Conservation (phyloP, 1,284 basidiomycete genomes). For the Austroboletus niveus region DNA sequence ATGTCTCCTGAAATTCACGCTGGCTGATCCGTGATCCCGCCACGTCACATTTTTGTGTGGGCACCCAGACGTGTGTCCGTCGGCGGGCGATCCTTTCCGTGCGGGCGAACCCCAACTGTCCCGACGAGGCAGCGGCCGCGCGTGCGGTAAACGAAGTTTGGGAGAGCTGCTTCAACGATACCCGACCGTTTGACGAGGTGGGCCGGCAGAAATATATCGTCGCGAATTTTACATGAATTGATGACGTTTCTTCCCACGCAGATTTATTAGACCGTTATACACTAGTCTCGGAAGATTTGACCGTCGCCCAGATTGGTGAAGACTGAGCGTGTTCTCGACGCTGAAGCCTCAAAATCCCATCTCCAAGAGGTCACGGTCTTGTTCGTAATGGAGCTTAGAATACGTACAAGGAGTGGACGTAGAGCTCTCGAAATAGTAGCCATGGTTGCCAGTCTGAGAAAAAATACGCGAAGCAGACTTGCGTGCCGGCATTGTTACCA, state of each 20-base stretch:
- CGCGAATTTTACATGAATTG: neutral
- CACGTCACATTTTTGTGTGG: slow-evolving; percentile 1
- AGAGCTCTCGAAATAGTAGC: slow-evolving; percentile 2
- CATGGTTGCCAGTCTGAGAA: slow-evolving; percentile 1
- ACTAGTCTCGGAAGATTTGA: neutral
- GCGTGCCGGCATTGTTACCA: slow-evolving; percentile 20
- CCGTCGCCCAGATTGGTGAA: neutral
- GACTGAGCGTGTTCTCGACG: neutral
- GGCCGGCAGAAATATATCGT: slow-evolving; percentile 9
- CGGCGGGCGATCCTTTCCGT: slow-evolving; percentile 86
- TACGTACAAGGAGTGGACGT: slow-evolving; percentile 15
- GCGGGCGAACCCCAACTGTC: slow-evolving; percentile 78
- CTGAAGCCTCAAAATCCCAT: neutral
- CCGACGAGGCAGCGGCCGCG: slow-evolving; percentile 65
- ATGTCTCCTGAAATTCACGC: slow-evolving; percentile 1
- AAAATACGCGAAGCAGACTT: slow-evolving; percentile 3
- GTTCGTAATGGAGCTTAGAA: neutral
- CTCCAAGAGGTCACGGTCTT: slow-evolving; percentile 1
- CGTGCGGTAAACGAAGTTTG: slow-evolving; percentile 83
- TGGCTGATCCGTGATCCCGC: slow-evolving; percentile 4
- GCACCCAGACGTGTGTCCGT: slow-evolving; percentile 78
- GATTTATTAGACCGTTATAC: slow-evolving; percentile 29
- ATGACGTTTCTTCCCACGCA: slow-evolving; percentile 21
- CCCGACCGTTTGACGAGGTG: slow-evolving; percentile 96
- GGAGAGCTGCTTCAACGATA: slow-evolving; percentile 95